Percentiles rank a stretch among this genome's conserved stretches.
These are phyloP conservation scores for Coemansia sp. DNA, from an alignment of 192 early-diverging fungal species.

Conservation along the genomic window DNA sequence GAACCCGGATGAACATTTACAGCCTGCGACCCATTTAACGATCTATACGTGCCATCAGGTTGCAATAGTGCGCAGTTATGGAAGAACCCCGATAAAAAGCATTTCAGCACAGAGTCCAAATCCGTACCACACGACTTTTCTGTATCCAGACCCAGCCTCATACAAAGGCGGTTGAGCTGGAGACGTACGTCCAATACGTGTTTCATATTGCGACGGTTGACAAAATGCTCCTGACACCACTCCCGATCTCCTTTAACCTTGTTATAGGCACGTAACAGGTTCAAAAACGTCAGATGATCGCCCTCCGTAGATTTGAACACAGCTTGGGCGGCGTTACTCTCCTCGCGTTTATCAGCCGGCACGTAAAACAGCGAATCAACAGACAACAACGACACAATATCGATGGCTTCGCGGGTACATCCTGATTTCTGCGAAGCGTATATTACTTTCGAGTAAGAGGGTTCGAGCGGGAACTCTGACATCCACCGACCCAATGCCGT, in stretches of 20 bases:
- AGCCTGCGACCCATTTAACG: slow-evolving; percentile 62
- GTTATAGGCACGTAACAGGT: slow-evolving; percentile 78
- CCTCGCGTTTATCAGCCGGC: slow-evolving; percentile 87
- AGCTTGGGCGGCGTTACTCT: slow-evolving; percentile 76
- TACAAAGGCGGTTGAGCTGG: slow-evolving; percentile 82
- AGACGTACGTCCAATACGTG: slow-evolving; percentile 87
- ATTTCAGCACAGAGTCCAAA: slow-evolving; percentile 76
- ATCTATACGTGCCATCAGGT: slow-evolving; percentile 82
- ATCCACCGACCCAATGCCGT: slow-evolving; percentile 80
- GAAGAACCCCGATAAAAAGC: slow-evolving; percentile 89
- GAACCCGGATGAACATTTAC: slow-evolving; percentile 91
- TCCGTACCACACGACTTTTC: slow-evolving; percentile 70
- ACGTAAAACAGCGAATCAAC: slow-evolving; percentile 90
- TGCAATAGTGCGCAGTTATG: slow-evolving; percentile 86
- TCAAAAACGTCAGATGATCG: slow-evolving; percentile 92
- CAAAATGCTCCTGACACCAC: slow-evolving; percentile 94
- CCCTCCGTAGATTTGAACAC: slow-evolving; percentile 86
- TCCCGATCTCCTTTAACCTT: slow-evolving; percentile 75
- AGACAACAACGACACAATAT: slow-evolving; percentile 88
- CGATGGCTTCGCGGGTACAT: slow-evolving; percentile 88
- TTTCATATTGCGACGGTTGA: slow-evolving; percentile 83
- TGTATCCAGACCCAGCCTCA: slow-evolving; percentile 68
- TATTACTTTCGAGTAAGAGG: slow-evolving; percentile 85
- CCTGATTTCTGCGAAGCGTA: slow-evolving; percentile 71
- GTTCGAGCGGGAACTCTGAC: slow-evolving; percentile 93